These are phyloP conservation scores for Piloderma croceum DNA, from an alignment of 768 basidiomycete genomes.

Conservation along the genomic window DNA sequence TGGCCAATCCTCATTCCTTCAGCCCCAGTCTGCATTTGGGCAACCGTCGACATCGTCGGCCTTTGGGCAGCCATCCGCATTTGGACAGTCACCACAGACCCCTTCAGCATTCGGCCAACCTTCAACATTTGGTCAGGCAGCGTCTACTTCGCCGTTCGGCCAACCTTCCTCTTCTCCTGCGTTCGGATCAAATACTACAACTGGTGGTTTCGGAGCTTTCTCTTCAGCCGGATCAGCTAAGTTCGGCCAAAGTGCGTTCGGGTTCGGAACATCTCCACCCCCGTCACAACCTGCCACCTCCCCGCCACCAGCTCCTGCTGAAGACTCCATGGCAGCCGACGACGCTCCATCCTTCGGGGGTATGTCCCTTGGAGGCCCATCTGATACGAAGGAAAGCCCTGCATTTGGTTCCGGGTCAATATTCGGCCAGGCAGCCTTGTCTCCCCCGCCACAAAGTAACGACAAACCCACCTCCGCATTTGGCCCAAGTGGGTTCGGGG, in stretches of 20 bases:
- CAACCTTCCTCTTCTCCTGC: not conserved
- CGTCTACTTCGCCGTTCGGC: not conserved
- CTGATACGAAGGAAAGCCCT: conserved; percentile 18
- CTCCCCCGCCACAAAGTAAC: conserved; percentile 19
- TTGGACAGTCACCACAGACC: conserved; percentile 13
- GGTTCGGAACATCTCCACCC: conserved; percentile 9
- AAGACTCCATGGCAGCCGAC: conserved; percentile 28
- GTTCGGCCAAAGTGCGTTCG: conserved; percentile 26
- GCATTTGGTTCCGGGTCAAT: conserved; percentile 18
- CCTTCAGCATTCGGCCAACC: no score
- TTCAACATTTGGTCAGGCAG: conserved; percentile 17
- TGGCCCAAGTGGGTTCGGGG: conserved; percentile 9
- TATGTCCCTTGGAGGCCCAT: conserved; percentile 25
- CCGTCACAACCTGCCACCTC: conserved; percentile 17
- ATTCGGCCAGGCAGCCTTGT: conserved; percentile 26
- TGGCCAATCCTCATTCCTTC: conserved; percentile 27
- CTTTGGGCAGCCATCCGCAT: conserved; percentile 17
- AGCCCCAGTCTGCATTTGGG: conserved; percentile 8
- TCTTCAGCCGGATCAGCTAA: conserved; percentile 24
- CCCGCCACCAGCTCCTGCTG: conserved; percentile 9
- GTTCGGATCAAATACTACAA: conserved; percentile 20
- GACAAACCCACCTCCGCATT: conserved; percentile 21
- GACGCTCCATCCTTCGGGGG: conserved; percentile 25
- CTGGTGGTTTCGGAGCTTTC: conserved; percentile 28
- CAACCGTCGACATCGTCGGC: conserved; percentile 17